Evolutionary conservation across 2,329 filamentous ascomycete genomes (phyloP).

Genomic region (Phyllosticta citrichinensis): DNA sequence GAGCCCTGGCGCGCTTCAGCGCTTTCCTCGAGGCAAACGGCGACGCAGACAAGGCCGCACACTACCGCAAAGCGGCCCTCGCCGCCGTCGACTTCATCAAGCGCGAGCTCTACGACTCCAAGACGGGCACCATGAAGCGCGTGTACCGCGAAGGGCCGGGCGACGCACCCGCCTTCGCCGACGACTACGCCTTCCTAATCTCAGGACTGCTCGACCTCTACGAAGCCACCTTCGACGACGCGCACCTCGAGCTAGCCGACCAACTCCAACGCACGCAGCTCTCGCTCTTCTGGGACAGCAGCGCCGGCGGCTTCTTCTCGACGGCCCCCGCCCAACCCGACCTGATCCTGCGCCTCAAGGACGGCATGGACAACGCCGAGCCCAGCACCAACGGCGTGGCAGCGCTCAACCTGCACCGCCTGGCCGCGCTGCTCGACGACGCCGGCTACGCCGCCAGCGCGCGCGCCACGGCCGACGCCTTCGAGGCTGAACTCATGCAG

Average conservation of each 20-base stretch:
- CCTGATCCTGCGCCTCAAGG: constrained; percentile 78
- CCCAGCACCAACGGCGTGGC: constrained; percentile 83
- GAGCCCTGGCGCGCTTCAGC: constrained; percentile 67
- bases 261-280: constrained; percentile 70
- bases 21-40: constrained; percentile 46
- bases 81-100: constrained; percentile 64
- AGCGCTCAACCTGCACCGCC: constrained; percentile 77
- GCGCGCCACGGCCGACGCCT: constrained; percentile 67
- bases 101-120: constrained; percentile 59
- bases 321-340: constrained; percentile 54
- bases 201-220: constrained; percentile 77
- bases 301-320: constrained; percentile 58
- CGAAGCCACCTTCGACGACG: constrained; percentile 66
- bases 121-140: constrained; percentile 55
- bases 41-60: constrained; percentile 45
- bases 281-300: constrained; percentile 63
- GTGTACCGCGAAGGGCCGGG: constrained; percentile 62
- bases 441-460: constrained; percentile 55
- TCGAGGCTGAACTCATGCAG: constrained; percentile 84
- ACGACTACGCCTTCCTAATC: constrained; percentile 88
- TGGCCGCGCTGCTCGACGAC: constrained; percentile 60
- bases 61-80: constrained; percentile 56
- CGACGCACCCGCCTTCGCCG: constrained; percentile 66
- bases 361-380: constrained; percentile 86
- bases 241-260: constrained; percentile 71